Evolutionary conservation across 345 rosid species (phyloP).

Genomic region (Citrus mangshanensis): DNA sequence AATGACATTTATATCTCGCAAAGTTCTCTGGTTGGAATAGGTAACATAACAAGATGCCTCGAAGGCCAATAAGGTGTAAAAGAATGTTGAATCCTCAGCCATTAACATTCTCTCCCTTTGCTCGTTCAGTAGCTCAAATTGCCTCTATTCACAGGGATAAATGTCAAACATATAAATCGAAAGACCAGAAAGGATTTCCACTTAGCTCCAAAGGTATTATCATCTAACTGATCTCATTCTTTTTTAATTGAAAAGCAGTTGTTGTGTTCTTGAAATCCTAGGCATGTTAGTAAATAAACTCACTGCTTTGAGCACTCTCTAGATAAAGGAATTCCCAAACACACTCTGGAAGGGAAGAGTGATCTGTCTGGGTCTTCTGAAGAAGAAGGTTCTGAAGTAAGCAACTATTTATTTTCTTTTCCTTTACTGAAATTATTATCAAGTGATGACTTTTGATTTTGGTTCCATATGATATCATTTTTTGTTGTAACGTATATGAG

Average conservation of each 20-base stretch:
- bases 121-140: constrained; percentile 54
- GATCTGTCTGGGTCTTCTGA: constrained; percentile 47
- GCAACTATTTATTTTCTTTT: constrained; percentile 5
- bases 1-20: not conserved
- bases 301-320: not conserved
- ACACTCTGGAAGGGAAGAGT: constrained; percentile 12
- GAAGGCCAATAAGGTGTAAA: constrained; percentile 33
- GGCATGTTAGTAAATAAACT: not conserved
- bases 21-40: not conserved
- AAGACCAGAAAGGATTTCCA: constrained; percentile 20
- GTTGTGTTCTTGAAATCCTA: constrained; percentile 8
- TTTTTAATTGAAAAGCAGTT: not conserved
- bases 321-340: constrained; percentile 29
- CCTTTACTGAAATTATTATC: not conserved
- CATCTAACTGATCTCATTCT: not conserved
- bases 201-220: constrained; percentile 28
- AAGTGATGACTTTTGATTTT: not conserved
- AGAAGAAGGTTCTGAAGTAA: constrained; percentile 62
- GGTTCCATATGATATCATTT: not conserved
- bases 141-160: constrained; percentile 32
- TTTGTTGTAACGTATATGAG: not conserved
- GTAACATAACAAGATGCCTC: constrained; percentile 43
- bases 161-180: constrained; percentile 21
- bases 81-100: constrained; percentile 36
- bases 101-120: constrained; percentile 63